Base-by-base conservation (phyloP, 75 land plant species). In the Pinus tabuliformis region DNA sequence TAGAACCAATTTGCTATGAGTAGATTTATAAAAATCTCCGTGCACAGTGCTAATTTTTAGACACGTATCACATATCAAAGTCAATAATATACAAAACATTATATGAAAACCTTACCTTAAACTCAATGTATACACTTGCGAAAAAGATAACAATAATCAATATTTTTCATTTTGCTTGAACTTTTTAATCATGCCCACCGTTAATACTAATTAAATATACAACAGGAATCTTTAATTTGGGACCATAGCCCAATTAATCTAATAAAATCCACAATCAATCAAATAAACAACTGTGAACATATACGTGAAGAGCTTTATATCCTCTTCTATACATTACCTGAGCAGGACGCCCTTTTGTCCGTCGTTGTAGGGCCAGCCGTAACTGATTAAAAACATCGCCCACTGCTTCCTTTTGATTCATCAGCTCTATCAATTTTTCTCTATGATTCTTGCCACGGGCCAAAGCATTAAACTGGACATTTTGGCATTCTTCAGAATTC, bases 331-430 rank as follows among this genome's bases (percentile, higher is more conserved):
- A 17, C 30, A 73, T 56, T 73, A 94, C 99, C 87, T 94, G 99
- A 75, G 99, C 98, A 75, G 91, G 83, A 37, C 95, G 95, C 6
- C 83, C 87, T 57, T 76, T 81, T 42, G 73, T 92, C 37, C 95
- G 84, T 42, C 99, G 85, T 77, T 94, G 99, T 54, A 87, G 63
- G 64, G 98, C 91, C 62, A 96, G 98, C 4, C 99, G 92, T 6
- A 96, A 91, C 80, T 96, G 99, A 74, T 96, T 96, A 76, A 96
- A 96, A 16, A 92, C 90, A 82, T 90, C 95, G n/a, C 98, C 99
- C 11, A 96, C 90, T 72, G 87, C 82, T 78, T 96, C 99, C 62
- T 96, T 96, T 22, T 94, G 93, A 75, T 90, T 86, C 83, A 96
- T 89, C 77, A 96, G 89, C 65, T 92, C 89, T 65, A 96, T 84